Conservation (phyloP, 2,329 filamentous ascomycete species). For the Aphanocladium album region DNA sequence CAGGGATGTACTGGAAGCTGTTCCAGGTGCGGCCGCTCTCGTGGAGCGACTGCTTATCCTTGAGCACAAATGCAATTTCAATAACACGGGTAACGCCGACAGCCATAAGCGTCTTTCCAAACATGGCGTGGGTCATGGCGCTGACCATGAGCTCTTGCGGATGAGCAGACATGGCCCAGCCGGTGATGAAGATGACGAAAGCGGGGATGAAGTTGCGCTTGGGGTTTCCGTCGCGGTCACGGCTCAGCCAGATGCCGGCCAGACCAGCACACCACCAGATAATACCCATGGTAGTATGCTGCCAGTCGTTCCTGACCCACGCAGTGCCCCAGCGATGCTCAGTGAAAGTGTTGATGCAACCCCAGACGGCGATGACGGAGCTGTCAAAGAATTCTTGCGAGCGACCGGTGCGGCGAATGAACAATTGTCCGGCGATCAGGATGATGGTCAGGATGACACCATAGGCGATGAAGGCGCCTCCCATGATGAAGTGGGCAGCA, state of each 20-base stretch:
- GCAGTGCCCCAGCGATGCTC: constrained; percentile 88
- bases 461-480: constrained; percentile 91
- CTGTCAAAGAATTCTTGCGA: constrained; percentile 98
- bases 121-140: constrained; percentile 80
- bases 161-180: constrained; percentile 92
- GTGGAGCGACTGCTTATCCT: constrained; percentile 60
- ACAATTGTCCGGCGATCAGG: constrained; percentile 80
- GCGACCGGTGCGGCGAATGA: constrained; percentile 74
- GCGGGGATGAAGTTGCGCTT: constrained; percentile 91
- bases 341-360: constrained; percentile 96
- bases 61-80: constrained; percentile 83
- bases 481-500: constrained; percentile 97
- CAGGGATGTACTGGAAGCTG: constrained; percentile 51
- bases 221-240: constrained; percentile 74
- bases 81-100: constrained; percentile 80
- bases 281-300: constrained; percentile 99
- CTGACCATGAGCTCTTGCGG: constrained; percentile 80
- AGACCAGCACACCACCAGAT: constrained; percentile 97
- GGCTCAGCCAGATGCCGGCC: constrained; percentile 86
- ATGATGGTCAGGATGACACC: constrained; percentile 82
- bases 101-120: constrained; percentile 93
- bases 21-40: constrained; percentile 66
- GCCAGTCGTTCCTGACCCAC: constrained; percentile 92
- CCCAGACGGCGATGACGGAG: constrained; percentile 86
- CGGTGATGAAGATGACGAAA: constrained; percentile 85